phyloP scores from a whole-genome alignment of 768 basidiomycete genomes.

The Lactarius trivialis region DNA sequence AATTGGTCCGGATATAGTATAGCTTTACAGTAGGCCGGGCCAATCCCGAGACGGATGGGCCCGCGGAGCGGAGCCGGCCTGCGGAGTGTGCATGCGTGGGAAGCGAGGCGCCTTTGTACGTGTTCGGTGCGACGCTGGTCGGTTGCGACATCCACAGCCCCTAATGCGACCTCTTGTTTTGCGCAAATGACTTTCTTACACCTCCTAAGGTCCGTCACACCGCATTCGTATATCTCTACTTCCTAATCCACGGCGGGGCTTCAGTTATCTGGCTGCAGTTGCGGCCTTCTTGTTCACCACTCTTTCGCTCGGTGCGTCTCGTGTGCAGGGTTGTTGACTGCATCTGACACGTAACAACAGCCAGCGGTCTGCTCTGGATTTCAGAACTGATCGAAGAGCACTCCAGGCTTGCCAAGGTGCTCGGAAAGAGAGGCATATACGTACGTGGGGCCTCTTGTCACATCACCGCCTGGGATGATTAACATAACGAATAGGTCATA shows the following conservation, averaged over 20 bases:
- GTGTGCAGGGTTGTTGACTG: background rate
- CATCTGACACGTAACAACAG: conserved; percentile 38
- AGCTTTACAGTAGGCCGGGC: background rate
- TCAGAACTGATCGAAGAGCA: conserved; percentile 97
- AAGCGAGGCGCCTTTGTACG: background rate
- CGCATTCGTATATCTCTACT: conserved; percentile 9
- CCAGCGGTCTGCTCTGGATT: conserved; percentile 88
- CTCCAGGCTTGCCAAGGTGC: conserved; percentile 67
- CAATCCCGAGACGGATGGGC: background rate
- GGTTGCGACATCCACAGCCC: background rate
- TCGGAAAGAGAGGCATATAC: conserved; percentile 84
- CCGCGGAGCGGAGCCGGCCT: background rate
- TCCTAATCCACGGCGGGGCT: background rate
- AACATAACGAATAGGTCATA: conserved; percentile 48
- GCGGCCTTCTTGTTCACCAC: conserved; percentile 88
- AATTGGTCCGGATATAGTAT: background rate
- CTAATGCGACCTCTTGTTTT: conserved; percentile 3
- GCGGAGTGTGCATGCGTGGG: background rate
- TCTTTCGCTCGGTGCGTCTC: conserved; percentile 70
- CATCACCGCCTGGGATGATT: background rate
- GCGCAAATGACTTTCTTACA: conserved; percentile 46
- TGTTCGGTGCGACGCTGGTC: background rate
- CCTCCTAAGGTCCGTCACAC: conserved; percentile 47
- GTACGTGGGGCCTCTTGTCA: conserved; percentile 41
- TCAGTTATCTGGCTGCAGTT: conserved; percentile 66